Percentiles rank a stretch among this genome's conserved stretches.
Conservation (phyloP, 169 alveolate genomes). For the Eimeria falciformis region DNA sequence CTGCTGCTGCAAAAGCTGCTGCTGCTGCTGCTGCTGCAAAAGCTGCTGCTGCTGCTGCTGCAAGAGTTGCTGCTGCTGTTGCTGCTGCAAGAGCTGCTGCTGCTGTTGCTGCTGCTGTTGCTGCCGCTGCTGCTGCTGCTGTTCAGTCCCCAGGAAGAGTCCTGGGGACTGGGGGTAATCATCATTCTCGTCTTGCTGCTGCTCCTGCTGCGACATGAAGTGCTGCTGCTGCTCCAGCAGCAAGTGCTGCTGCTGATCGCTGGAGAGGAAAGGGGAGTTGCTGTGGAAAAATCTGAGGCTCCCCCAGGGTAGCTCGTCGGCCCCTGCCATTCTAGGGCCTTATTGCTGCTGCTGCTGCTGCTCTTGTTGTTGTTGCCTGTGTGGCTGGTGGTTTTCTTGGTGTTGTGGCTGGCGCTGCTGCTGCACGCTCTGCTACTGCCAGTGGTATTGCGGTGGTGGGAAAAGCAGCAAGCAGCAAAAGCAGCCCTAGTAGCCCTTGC, state of each 20-base stretch:
- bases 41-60: too few relatives aligned
- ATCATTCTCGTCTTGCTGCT: background rate
- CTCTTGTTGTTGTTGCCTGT: background rate
- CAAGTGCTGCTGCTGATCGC: constrained; percentile 40
- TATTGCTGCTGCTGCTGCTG: constrained; percentile 49
- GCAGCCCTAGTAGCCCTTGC: background rate
- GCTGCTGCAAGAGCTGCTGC: background rate
- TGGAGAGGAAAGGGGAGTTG: constrained; percentile 24
- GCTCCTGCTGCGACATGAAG: constrained; percentile 30
- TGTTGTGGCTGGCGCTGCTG: background rate
- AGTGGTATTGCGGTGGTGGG: too few relatives aligned
- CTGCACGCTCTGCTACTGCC: too few relatives aligned
- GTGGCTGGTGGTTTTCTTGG: background rate
- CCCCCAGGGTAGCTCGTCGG: background rate
- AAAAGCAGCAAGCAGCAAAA: background rate
- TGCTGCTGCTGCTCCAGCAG: background rate
- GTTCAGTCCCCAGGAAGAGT: constrained; percentile 5
- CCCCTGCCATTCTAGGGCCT: constrained; percentile 10
- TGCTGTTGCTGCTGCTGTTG: constrained; percentile 40
- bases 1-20: background rate
- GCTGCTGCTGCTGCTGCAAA: constrained; percentile 3
- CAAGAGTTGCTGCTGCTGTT: background rate
- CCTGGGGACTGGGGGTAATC: background rate
- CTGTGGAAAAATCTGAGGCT: constrained; percentile 45
- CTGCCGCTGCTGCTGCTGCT: constrained; percentile 52